Evolutionary conservation across 768 basidiomycete species (phyloP), one percentile per base, ranked within the genome.

Genomic region (Ramaria sp.): DNA sequence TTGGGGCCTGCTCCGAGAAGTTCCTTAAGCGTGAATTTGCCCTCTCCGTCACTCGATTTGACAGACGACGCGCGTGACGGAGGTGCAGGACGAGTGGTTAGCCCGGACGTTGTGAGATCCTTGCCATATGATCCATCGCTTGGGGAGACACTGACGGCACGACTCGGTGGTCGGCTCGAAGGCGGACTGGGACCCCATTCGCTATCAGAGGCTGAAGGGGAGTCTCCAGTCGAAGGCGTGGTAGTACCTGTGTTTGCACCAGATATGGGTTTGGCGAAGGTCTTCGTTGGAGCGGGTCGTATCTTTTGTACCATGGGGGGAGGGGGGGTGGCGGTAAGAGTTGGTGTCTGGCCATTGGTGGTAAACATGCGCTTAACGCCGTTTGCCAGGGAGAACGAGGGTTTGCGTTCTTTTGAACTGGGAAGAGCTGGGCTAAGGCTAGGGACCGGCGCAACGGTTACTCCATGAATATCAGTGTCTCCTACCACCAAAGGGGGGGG

Each of bases 11-110:
- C 73, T 22, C 73, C 73, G 56, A 94, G 76, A 25, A 96, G 77
- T 65, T 93, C 78, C 77, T 87, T 93, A 62, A 96, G 78, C 39
- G 76, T 86, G 70, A 93, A 93, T 68, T 81, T 87, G 64, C 86
- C 83, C 44, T 72, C 72, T 36, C 77, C 73, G 5, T 71, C 72
- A 41, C 81, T 78, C 24, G 82, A 79, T 15, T 69, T 78, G 71
- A 66, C 76, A 67, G 59, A 82, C 56, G 63, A 77, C 67, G 52
- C 74, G 63, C 59, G 61, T 61, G 68, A 65, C 57, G 61, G 71
- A 52, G 63, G 52, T 60, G 58, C 55, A 57, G 55, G 47, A 56
- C 50, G 50, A 20, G 51, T 43, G 34, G 50, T 42, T 20, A 10
- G 43, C 50, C 15, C 24, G 51, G 48, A 7, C 58, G 47, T 7